Conservation (phyloP, 305 asterid genomes). For the Solanum chacoense region DNA sequence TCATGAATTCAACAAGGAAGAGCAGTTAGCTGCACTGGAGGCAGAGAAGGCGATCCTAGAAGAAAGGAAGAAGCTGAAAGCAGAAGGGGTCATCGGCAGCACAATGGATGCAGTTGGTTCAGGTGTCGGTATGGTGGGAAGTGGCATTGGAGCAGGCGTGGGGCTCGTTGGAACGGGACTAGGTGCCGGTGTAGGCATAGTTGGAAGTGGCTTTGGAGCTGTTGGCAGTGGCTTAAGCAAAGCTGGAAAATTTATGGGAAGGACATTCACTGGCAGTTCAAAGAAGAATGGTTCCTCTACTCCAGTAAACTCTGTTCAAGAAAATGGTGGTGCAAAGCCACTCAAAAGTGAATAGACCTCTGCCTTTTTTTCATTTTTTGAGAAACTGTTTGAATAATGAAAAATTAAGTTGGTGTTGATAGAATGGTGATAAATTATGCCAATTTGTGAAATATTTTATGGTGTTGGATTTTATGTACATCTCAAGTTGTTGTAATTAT, state of each 20-base stretch:
- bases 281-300: conserved; percentile 66
- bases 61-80: conserved; percentile 79
- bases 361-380: not conserved
- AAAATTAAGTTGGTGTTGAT: not conserved
- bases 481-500: not conserved
- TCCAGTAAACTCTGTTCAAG: conserved; percentile 49
- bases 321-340: conserved; percentile 77
- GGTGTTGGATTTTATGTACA: not conserved
- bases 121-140: conserved; percentile 61
- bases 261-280: conserved; percentile 53
- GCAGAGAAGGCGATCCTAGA: conserved; percentile 76
- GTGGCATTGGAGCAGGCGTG: conserved; percentile 65
- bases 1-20: conserved; percentile 80
- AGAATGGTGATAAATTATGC: not conserved
- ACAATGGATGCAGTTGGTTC: conserved; percentile 96
- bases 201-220: conserved; percentile 62
- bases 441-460: not conserved
- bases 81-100: conserved; percentile 83
- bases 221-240: conserved; percentile 71
- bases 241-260: conserved; percentile 87
- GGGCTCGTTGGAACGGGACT: conserved; percentile 65
- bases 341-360: conserved; percentile 1
- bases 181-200: conserved; percentile 49
- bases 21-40: conserved; percentile 72
- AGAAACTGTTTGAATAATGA: not conserved